These are phyloP conservation scores for Fusarium decemcellulare DNA, from an alignment of 2,329 filamentous ascomycete species.

Conservation along the genomic window DNA sequence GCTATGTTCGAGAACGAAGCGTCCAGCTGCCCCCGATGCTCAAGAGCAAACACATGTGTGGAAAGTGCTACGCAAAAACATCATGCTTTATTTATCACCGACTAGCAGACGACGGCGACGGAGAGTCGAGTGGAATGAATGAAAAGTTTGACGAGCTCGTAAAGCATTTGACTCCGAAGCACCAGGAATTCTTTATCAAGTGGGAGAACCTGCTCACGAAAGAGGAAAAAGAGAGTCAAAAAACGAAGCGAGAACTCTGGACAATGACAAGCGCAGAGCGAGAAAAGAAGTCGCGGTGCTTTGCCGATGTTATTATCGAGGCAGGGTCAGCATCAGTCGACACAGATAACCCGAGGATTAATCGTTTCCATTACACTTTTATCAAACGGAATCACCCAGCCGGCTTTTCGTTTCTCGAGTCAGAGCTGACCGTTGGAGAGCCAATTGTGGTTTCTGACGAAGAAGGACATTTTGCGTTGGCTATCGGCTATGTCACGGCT, in stretches of 20 bases:
- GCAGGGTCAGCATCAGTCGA: conserved; percentile 82
- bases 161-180: conserved; percentile 79
- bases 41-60: conserved; percentile 84
- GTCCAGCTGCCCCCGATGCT: conserved; percentile 88
- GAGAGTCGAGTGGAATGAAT: conserved; percentile 84
- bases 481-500: conserved; percentile 89
- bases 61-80: conserved; percentile 90
- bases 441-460: conserved; percentile 98
- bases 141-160: conserved; percentile 87
- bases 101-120: conserved; percentile 85
- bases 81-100: conserved; percentile 96
- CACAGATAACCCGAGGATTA: conserved; percentile 83
- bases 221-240: conserved; percentile 92
- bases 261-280: conserved; percentile 93
- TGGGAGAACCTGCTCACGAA: conserved; percentile 96
- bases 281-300: conserved; percentile 90
- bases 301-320: conserved; percentile 88
- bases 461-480: conserved; percentile 92
- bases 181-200: conserved; percentile 90
- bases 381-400: conserved; percentile 74
- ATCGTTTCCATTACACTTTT: conserved; percentile 90
- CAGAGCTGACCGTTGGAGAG: conserved; percentile 88
- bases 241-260: conserved; percentile 91
- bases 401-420: conserved; percentile 89
- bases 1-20: conserved; percentile 85